Conservation (phyloP, 768 basidiomycete genomes). For the Trametes cinnabarina region DNA sequence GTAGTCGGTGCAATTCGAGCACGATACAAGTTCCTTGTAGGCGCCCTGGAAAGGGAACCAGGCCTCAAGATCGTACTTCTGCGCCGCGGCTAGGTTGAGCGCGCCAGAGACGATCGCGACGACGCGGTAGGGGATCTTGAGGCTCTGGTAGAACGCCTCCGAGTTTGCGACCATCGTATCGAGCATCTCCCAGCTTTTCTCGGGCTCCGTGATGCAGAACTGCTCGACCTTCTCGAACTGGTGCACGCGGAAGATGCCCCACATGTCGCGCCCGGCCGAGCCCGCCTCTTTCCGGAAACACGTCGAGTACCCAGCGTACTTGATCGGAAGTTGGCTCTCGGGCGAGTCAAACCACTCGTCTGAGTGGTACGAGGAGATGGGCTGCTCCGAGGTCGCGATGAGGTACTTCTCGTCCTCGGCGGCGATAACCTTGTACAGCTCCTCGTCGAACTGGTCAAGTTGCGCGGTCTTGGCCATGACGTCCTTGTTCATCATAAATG, state of each 20-base stretch:
- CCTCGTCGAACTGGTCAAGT: conserved; percentile 97
- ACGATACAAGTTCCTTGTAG: conserved; percentile 97
- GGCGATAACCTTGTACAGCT: conserved; percentile 93
- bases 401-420: conserved; percentile 96
- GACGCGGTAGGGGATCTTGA: conserved; percentile 88
- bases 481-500: conserved; percentile 98
- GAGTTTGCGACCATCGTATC: conserved; percentile 87
- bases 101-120: conserved; percentile 96
- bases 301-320: conserved; percentile 86
- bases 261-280: conserved; percentile 95
- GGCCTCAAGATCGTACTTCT: conserved; percentile 97
- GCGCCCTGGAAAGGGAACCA: conserved; percentile 98
- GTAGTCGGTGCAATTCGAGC: conserved; percentile 99
- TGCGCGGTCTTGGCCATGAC: conserved; percentile 98
- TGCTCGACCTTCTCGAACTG: conserved; percentile 99
- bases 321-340: conserved; percentile 86
- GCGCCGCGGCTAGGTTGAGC: conserved; percentile 92
- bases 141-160: conserved; percentile 95
- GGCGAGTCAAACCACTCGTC: conserved; percentile 99
- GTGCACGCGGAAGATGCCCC: conserved; percentile 99
- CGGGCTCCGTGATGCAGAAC: conserved; percentile 93
- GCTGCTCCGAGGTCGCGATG: conserved; percentile 98
- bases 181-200: conserved; percentile 92
- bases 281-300: conserved; percentile 99
- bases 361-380: conserved; percentile 92